Evolutionary conservation across 345 rosid genomes (phyloP).

Genomic region (Lenwebbia sp.): DNA sequence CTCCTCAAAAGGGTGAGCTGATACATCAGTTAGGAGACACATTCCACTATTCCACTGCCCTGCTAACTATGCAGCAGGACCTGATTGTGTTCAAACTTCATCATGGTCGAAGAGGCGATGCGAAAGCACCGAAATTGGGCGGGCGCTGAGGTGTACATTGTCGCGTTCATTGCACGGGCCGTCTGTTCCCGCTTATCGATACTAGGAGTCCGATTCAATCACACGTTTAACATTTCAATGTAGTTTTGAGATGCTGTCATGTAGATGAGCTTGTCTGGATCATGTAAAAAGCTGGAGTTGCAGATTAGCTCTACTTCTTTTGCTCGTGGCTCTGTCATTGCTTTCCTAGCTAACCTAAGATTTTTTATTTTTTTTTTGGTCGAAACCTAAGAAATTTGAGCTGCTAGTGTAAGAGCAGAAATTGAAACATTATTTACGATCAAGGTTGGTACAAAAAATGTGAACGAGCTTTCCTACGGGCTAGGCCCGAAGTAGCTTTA

Average conservation of each 20-base stretch:
- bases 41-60: neutral
- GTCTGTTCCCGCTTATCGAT: neutral
- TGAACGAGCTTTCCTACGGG: neutral
- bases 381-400: too few species aligned
- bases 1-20: neutral
- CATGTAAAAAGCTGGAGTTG: neutral
- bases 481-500: neutral
- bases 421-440: too few species aligned
- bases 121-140: neutral
- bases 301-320: neutral
- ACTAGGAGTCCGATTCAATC: neutral
- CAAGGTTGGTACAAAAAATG: neutral
- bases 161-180: neutral
- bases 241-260: neutral
- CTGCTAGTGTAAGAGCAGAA: too few species aligned
- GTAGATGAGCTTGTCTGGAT: neutral
- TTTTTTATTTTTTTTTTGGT: too few species aligned
- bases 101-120: neutral
- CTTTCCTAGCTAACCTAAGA: too few species aligned
- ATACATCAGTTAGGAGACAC: neutral
- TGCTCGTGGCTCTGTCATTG: too few species aligned
- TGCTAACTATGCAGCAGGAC: neutral
- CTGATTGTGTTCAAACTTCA: neutral
- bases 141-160: neutral
- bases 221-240: neutral